These are phyloP conservation scores for Nemania diffusa DNA, from an alignment of 2,329 filamentous ascomycete species.

Conservation along the genomic window DNA sequence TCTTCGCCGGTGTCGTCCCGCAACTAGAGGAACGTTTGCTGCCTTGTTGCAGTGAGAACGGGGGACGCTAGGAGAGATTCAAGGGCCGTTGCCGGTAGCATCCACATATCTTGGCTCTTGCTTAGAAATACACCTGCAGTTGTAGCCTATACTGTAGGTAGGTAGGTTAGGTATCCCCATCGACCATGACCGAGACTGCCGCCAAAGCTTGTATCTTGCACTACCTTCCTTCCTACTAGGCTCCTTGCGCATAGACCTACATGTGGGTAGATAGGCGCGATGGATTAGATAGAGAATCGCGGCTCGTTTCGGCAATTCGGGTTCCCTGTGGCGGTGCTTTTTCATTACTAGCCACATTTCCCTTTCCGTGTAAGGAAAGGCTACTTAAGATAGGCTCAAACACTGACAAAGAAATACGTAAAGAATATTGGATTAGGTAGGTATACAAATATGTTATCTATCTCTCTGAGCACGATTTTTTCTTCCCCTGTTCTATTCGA, in stretches of 20 bases:
- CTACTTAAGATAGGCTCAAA: not conserved
- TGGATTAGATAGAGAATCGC: too few relatives aligned
- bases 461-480: constrained; percentile 3
- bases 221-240: too few relatives aligned
- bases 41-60: constrained; percentile 12
- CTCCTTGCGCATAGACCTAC: too few relatives aligned
- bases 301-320: constrained; percentile 41
- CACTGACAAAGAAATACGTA: not conserved
- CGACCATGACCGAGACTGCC: not conserved
- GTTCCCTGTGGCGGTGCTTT: constrained; percentile 27
- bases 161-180: too few relatives aligned
- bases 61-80: constrained; percentile 31
- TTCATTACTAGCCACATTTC: constrained; percentile 18
- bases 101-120: constrained; percentile 37
- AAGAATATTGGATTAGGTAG: not conserved
- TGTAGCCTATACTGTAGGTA: too few relatives aligned
- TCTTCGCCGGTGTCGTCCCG: constrained; percentile 25
- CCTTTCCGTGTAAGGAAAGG: constrained; percentile 2
- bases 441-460: not conserved
- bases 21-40: not conserved
- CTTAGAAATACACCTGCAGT: constrained; percentile 50
- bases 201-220: too few relatives aligned
- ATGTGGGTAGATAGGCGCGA: too few relatives aligned
- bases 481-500: not conserved
- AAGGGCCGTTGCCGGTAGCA: constrained; percentile 38